A percentile compares a stretch with the other conserved stretches of the same genome.
Evolutionary conservation across 352 stramenopile genomes (phyloP).

Genomic region (Blastocystis sp.): DNA sequence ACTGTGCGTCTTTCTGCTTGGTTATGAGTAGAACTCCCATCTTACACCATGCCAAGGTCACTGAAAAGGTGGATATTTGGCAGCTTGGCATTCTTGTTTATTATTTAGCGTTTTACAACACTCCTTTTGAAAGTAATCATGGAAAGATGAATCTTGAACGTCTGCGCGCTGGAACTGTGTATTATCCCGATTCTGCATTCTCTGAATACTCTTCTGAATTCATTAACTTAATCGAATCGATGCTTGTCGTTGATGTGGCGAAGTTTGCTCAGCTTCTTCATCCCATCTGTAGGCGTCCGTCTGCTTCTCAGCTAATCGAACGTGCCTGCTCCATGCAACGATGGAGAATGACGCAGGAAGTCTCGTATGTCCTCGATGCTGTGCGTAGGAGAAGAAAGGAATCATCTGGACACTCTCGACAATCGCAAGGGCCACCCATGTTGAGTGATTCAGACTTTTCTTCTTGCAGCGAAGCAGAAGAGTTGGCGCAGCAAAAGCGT

Average conservation of each 20-base stretch:
- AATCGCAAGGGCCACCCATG: not conserved
- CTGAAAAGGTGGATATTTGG: conserved; percentile 59
- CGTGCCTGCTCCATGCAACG: conserved; percentile 33
- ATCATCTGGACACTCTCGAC: not conserved
- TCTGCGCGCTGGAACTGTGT: not conserved
- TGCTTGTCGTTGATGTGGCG: not conserved
- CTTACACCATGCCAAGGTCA: conserved; percentile 16
- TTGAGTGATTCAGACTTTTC: conserved; percentile 47
- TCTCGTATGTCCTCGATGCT: not conserved
- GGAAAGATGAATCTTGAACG: not conserved
- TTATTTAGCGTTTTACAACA: conserved; percentile 55
- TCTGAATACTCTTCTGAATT: conserved; percentile 38
- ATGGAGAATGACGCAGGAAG: conserved; percentile 51
- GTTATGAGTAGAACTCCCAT: not conserved
- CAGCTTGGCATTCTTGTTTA: conserved; percentile 57
- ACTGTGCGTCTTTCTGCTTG: not conserved
- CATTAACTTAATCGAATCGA: conserved; percentile 2
- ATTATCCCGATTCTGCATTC: not conserved
- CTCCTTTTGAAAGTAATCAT: conserved; percentile 20
- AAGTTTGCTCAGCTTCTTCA: not conserved
- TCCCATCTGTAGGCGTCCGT: not conserved
- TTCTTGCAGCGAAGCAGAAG: conserved; percentile 49
- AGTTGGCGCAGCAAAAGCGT: conserved; percentile 49
- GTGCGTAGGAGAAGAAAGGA: not conserved
- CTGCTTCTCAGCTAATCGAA: not conserved